phyloP scores from a whole-genome alignment of 1,139 yeast genomes.

The Yamadazyma membranifaciens region DNA sequence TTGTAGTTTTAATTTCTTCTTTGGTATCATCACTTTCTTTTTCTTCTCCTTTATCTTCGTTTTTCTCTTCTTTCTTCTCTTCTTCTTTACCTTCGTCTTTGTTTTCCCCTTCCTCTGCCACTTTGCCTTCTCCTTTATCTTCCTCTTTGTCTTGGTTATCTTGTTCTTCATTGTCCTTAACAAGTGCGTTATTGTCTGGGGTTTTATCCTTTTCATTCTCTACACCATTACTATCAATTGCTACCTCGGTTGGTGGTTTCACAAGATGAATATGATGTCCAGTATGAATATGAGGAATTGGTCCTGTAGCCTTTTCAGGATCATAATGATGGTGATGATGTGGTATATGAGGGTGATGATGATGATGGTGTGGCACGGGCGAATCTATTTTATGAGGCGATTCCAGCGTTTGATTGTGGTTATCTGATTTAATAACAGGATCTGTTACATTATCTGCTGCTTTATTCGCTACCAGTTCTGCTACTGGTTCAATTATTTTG shows the following conservation, averaged over 20 bases:
- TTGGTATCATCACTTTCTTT: not conserved
- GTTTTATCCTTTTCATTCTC: not conserved
- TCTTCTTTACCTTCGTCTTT: not conserved
- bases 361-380: not conserved
- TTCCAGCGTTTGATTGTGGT: not conserved
- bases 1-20: not conserved
- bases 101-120: not conserved
- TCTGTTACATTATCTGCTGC: not conserved
- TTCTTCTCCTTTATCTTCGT: not conserved
- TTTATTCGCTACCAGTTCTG: not conserved
- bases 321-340: slow-evolving; percentile 22
- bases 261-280: slow-evolving; percentile 15
- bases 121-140: not conserved
- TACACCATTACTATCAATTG: not conserved
- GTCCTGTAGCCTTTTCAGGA: slow-evolving; percentile 4
- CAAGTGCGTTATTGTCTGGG: not conserved
- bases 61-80: not conserved
- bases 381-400: not conserved
- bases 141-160: not conserved
- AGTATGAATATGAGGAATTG: slow-evolving; percentile 15
- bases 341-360: slow-evolving; percentile 19
- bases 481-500: too few species aligned
- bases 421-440: not conserved
- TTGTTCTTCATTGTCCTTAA: too few species aligned
- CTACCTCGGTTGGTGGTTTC: not conserved